These are phyloP conservation scores for Trichosporon faecale DNA, from an alignment of 1,284 basidiomycete species.

Conservation along the genomic window DNA sequence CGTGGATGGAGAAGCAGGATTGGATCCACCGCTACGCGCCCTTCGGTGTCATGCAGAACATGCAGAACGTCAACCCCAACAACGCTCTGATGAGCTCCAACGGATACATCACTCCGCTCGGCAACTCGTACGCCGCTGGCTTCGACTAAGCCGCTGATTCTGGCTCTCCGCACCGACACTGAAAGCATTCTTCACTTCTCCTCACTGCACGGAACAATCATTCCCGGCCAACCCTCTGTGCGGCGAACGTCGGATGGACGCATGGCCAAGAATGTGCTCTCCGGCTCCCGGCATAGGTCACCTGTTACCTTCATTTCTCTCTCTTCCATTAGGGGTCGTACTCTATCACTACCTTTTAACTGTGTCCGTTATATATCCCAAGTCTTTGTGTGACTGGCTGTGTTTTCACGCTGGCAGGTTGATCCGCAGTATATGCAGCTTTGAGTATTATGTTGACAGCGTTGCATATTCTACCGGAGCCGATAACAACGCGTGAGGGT, in stretches of 20 bases:
- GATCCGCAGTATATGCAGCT: constrained; percentile 10
- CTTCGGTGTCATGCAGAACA: constrained; percentile 68
- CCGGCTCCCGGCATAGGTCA: background rate
- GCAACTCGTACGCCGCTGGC: constrained; percentile 32
- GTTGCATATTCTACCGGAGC: background rate
- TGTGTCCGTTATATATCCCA: constrained; percentile 5
- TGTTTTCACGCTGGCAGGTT: constrained; percentile 11
- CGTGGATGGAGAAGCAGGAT: constrained; percentile 59
- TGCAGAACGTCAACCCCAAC: constrained; percentile 64
- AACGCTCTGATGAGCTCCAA: constrained; percentile 56
- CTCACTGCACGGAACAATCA: constrained; percentile 7
- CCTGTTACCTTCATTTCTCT: constrained; percentile 6
- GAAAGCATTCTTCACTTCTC: background rate
- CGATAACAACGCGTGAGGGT: no score
- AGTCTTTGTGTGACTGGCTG: constrained; percentile 11
- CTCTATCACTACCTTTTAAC: background rate
- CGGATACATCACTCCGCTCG: constrained; percentile 46
- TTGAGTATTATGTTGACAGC: constrained; percentile 1
- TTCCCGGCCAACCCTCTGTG: background rate
- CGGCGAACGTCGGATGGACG: background rate
- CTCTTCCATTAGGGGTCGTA: constrained; percentile 6
- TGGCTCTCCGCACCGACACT: background rate
- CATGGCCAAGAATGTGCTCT: background rate
- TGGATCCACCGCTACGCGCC: constrained; percentile 64
- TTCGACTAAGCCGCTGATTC: constrained; percentile 12